Evolutionary conservation across 2,329 filamentous ascomycete species (phyloP).

Genomic region (Aspergillus ibericus): DNA sequence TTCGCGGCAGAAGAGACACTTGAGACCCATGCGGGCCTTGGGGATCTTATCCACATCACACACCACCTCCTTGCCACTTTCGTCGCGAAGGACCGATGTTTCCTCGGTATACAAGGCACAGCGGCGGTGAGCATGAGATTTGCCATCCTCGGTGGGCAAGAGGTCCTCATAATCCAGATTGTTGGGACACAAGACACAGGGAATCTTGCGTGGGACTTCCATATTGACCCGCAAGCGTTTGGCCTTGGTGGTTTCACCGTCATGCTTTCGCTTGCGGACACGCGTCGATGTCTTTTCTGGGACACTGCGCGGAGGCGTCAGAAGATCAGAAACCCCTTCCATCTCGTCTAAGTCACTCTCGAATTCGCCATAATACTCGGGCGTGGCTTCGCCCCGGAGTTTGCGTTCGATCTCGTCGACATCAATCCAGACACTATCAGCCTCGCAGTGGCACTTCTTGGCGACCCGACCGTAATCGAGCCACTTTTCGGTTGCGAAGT

Average conservation of each 20-base stretch:
- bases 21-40: constrained; percentile 84
- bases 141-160: constrained; percentile 83
- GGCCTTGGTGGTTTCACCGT: constrained; percentile 58
- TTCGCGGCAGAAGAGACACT: constrained; percentile 91
- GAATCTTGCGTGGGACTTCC: constrained; percentile 69
- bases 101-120: constrained; percentile 92
- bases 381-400: constrained; percentile 75
- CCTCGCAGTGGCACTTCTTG: constrained; percentile 94
- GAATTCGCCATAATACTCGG: constrained; percentile 49
- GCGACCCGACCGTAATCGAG: constrained; percentile 91
- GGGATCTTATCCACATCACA: constrained; percentile 78
- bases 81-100: constrained; percentile 75
- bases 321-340: constrained; percentile 67
- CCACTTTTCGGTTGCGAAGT: constrained; percentile 95
- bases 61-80: constrained; percentile 68
- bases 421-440: constrained; percentile 98
- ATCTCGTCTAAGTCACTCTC: constrained; percentile 66
- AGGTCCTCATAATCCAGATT: constrained; percentile 78
- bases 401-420: constrained; percentile 95
- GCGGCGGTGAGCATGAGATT: constrained; percentile 75
- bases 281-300: constrained; percentile 64
- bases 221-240: constrained; percentile 78
- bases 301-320: constrained; percentile 75
- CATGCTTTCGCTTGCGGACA: constrained; percentile 69
- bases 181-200: constrained; percentile 90